Conservation (phyloP, 2,329 filamentous ascomycete species). For the Alternaria sp. region DNA sequence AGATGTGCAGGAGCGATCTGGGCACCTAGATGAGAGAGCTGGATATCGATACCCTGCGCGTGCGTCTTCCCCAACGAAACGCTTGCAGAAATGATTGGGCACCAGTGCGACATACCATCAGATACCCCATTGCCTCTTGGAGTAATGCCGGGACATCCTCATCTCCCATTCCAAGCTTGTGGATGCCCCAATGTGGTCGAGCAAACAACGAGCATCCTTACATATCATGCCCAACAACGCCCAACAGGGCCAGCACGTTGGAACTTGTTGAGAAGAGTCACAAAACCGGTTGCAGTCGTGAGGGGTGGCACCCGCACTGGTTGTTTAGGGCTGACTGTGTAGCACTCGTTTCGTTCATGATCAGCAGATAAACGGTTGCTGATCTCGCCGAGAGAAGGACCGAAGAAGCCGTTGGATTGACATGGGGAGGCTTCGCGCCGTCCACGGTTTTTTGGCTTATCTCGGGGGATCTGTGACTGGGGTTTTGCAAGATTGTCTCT, state of each 20-base stretch:
- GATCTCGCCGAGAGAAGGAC: background rate
- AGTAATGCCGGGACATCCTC: background rate
- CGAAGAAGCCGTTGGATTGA: background rate
- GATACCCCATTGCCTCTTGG: background rate
- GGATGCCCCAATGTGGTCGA: background rate
- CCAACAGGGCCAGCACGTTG: background rate
- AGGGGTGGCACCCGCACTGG: background rate
- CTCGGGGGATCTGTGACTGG: background rate
- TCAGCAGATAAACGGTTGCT: background rate
- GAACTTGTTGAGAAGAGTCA: background rate
- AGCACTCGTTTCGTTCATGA: background rate
- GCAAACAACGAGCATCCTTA: background rate
- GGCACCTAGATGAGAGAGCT: background rate
- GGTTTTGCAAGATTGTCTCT: background rate
- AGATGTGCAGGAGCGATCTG: conserved; percentile 1
- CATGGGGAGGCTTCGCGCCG: background rate
- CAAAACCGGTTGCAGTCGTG: background rate
- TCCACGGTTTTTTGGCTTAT: conserved; percentile 1
- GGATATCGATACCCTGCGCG: background rate
- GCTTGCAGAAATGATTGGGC: background rate
- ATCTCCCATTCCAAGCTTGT: background rate
- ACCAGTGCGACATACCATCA: background rate
- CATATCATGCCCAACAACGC: background rate
- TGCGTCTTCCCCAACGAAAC: background rate
- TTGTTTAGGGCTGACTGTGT: background rate